Base-by-base conservation (phyloP, 2,329 filamentous ascomycete species). In the Penicillium sp. region DNA sequence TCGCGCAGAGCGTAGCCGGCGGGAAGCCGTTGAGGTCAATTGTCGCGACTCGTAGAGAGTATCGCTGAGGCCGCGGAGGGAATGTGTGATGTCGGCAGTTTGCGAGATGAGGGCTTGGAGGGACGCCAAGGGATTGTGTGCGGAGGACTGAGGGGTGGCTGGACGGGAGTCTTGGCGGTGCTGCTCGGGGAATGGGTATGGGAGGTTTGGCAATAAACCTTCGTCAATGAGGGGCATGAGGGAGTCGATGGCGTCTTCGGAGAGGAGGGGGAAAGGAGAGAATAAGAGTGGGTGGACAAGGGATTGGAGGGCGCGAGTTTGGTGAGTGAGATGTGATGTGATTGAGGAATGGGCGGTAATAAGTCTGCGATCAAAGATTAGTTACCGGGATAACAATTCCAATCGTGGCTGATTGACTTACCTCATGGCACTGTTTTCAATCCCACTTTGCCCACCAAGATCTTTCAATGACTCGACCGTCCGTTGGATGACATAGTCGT, bases 11-110 rank as follows among this genome's bases (percentile, higher is more conserved):
- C 88, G 87, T 47, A 99, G 77, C 41, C 91, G 84, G 51, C 94
- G 81, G 2, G 88, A 86, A 1, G 93, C 94, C 9, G 88, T 88
- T 3, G 86, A 88, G 0, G 90, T 94, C 1, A 90, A 89, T 73
- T 97, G 93, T 11, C 91, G 86, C 30, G 89, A 91, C 87, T 97
- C 96, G 73, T 97, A 93, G 32, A 99, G 80, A 3, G 90, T 92
- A 70, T 99, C 94, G 7, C 90, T 91, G 4, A 99, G 80, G 61
- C 91, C 88, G 63, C 90, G 91, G 43, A 99, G 82, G 7, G 90
- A 90, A 65, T 90, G 84, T 8, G 93, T 84, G 27, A 93, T 77
- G 58, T 91, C 88, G 26, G 83, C 78, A 0, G 89, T 92, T 59
- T 90, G 79, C 7, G 83, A 79, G 68, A 90, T 86, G 47, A 93